A percentile compares a stretch with the other conserved stretches of the same genome.
Evolutionary conservation across 75 land plant species (phyloP).

Genomic region (Adiantum capillusveneris): DNA sequence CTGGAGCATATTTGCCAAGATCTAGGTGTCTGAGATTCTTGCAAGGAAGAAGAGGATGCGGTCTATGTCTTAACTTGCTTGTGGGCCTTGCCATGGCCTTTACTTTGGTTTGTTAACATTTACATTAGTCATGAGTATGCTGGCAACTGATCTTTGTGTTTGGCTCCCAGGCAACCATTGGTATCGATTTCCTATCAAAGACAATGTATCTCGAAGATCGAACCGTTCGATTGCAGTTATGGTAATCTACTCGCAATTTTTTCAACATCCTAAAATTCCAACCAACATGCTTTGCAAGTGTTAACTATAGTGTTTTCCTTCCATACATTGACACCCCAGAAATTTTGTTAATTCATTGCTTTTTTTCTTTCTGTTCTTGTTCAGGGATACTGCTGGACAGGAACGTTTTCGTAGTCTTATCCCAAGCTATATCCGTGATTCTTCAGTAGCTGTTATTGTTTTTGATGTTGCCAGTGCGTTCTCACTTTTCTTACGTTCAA

Average conservation of each 20-base stretch:
- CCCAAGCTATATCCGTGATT: constrained; percentile 54
- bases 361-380: not conserved
- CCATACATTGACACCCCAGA: not conserved
- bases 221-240: constrained; percentile 27
- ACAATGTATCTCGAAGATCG: constrained; percentile 37
- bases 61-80: no score
- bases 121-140: no score
- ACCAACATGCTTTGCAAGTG: not conserved
- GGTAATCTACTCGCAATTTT: constrained; percentile 11
- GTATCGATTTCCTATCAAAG: constrained; percentile 32
- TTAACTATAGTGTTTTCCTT: no score
- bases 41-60: no score
- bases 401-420: constrained; percentile 52
- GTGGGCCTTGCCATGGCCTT: no score
- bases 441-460: constrained; percentile 48
- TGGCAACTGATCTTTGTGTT: not conserved
- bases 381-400: constrained; percentile 55
- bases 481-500: not conserved
- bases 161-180: constrained; percentile 23
- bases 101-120: no score
- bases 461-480: constrained; percentile 44
- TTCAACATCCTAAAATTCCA: not conserved
- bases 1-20: not conserved
- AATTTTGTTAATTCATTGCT: not conserved
- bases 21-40: not conserved